Evolutionary conservation across 257 asterid species (phyloP).

Genomic region (Fraxinus cuspidata): DNA sequence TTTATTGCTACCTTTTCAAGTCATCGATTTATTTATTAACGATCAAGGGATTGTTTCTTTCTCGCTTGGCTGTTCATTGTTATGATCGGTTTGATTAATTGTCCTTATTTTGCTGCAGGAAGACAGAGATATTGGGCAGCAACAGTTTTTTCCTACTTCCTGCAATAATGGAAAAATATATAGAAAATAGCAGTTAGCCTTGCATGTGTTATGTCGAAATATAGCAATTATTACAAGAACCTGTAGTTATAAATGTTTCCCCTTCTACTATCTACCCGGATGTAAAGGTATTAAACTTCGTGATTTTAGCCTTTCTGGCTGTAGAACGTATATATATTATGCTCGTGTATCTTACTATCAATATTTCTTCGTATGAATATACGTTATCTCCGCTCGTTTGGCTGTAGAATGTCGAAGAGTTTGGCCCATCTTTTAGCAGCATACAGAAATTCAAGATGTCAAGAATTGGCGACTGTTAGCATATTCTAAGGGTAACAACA

Average conservation of each 20-base stretch:
- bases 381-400: no score
- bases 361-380: no score
- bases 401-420: neutral
- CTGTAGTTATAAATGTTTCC: conserved; percentile 11
- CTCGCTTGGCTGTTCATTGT: no score
- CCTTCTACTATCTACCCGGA: neutral
- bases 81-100: no score
- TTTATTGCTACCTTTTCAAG: neutral
- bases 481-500: neutral
- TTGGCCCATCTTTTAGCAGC: neutral
- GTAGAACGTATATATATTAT: conserved; percentile 15
- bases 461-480: neutral
- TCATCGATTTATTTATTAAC: neutral
- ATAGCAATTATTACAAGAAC: conserved; percentile 1
- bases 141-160: conserved; percentile 16
- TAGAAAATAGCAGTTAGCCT: conserved; percentile 14
- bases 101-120: conserved; percentile 16
- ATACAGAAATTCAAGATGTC: neutral
- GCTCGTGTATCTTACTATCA: neutral
- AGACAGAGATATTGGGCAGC: conserved; percentile 12
- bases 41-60: no score
- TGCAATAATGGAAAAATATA: neutral
- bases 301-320: conserved; percentile 8
- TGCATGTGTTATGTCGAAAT: conserved; percentile 8
- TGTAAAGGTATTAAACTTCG: conserved; percentile 13